phyloP scores from a whole-genome alignment of 805 yeast genomes.

The Sugiyamaella marilandica region DNA sequence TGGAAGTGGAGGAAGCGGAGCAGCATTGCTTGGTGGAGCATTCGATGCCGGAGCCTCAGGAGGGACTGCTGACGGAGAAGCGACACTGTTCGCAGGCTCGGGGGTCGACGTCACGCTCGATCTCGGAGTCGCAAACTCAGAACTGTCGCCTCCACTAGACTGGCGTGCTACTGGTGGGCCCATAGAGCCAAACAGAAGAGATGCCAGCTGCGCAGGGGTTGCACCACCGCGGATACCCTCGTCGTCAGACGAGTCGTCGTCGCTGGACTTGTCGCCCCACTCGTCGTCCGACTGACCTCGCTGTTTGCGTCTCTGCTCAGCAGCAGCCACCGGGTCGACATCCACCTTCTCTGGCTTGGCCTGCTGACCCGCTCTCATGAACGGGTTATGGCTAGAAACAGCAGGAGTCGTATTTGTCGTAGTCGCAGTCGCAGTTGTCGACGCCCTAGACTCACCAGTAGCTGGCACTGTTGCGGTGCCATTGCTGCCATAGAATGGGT shows the following conservation, averaged over 20 bases:
- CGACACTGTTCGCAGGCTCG: conserved; percentile 20
- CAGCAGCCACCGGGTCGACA: conserved; percentile 24
- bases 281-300: conserved; percentile 34
- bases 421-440: conserved; percentile 18
- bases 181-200: conserved; percentile 41
- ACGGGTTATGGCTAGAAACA: conserved; percentile 13
- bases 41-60: conserved; percentile 17
- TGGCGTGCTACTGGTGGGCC: conserved; percentile 20
- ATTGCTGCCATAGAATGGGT: conserved; percentile 14
- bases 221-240: conserved; percentile 31
- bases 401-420: conserved; percentile 18
- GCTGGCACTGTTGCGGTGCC: background rate
- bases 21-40: conserved; percentile 20
- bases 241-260: conserved; percentile 27
- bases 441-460: conserved; percentile 5
- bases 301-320: conserved; percentile 32
- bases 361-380: conserved; percentile 12
- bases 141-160: conserved; percentile 2
- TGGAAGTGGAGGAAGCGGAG: conserved; percentile 32
- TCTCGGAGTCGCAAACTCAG: conserved; percentile 12
- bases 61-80: conserved; percentile 25
- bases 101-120: conserved; percentile 23
- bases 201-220: conserved; percentile 40
- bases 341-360: conserved; percentile 18
- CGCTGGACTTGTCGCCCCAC: conserved; percentile 31